These are phyloP conservation scores for Neofusicoccum sp. DNA, from an alignment of 2,329 filamentous ascomycete genomes.

Conservation along the genomic window DNA sequence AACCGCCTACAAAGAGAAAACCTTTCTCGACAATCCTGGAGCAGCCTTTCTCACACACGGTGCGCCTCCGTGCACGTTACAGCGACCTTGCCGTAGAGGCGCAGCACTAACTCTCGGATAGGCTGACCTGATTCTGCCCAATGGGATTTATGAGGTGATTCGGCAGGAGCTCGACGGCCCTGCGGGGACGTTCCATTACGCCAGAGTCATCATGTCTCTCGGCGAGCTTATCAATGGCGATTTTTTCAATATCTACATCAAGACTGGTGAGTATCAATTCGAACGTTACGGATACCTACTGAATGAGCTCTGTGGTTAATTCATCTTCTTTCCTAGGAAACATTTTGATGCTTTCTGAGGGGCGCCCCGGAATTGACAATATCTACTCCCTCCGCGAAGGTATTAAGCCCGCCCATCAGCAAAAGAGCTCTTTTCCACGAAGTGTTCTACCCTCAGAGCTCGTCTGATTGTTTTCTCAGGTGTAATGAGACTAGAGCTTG, in stretches of 20 bases:
- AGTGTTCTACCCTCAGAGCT: too few species aligned
- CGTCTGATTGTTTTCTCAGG: constrained; percentile 50
- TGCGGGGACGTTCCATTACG: constrained; percentile 55
- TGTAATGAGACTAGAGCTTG: constrained; percentile 72
- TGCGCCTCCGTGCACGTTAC: constrained; percentile 34
- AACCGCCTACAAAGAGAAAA: constrained; percentile 71
- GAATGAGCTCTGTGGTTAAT: neutral
- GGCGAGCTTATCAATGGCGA: constrained; percentile 70
- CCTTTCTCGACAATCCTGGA: constrained; percentile 72
- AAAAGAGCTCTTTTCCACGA: neutral
- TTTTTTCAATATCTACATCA: constrained; percentile 86
- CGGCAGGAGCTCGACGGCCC: constrained; percentile 54
- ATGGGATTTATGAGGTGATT: constrained; percentile 60
- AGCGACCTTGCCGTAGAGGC: neutral
- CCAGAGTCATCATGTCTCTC: constrained; percentile 71
- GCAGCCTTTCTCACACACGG: constrained; percentile 71
- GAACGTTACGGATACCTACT: neutral
- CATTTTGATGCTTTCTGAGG: constrained; percentile 82
- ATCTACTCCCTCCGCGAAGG: constrained; percentile 73
- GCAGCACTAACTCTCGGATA: neutral
- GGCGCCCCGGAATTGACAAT: constrained; percentile 69
- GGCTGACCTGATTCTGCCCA: constrained; percentile 70
- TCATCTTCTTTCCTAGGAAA: constrained; percentile 58
- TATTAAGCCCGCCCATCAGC: constrained; percentile 35
- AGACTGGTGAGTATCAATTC: constrained; percentile 59